Percentiles rank a stretch among this genome's conserved stretches.
Evolutionary conservation across 371 early-diverging fungal species (phyloP).

Genomic region (Mucor ambiguus): DNA sequence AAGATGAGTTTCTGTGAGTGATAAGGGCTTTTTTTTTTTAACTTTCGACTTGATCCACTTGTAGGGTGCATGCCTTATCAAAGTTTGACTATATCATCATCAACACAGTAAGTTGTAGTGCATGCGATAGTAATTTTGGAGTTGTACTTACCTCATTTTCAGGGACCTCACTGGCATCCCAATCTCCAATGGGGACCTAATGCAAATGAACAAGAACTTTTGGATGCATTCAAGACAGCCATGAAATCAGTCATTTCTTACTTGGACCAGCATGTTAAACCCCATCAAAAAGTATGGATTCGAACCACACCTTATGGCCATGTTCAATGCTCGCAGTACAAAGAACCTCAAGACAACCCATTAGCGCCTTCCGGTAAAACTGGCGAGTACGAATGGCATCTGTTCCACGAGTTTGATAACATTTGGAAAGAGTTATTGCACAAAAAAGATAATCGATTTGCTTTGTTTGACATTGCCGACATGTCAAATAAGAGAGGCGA

Average conservation of each 20-base stretch:
- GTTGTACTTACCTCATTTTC: neutral
- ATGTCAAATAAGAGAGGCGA: constrained; percentile 47
- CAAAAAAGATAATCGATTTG: constrained; percentile 30
- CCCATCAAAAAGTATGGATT: constrained; percentile 45
- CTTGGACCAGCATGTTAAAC: constrained; percentile 26
- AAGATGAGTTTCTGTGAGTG: neutral
- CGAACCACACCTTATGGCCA: constrained; percentile 54
- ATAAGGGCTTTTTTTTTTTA: too few relatives aligned
- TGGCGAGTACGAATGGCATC: constrained; percentile 53
- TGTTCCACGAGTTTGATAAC: constrained; percentile 41
- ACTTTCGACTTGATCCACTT: neutral
- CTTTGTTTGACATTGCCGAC: constrained; percentile 35
- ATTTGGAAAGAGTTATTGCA: constrained; percentile 44
- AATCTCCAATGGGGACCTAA: constrained; percentile 40
- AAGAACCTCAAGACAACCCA: constrained; percentile 31
- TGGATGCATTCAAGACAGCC: constrained; percentile 37
- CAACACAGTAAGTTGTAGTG: constrained; percentile 37
- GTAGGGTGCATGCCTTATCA: constrained; percentile 44
- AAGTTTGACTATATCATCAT: constrained; percentile 45
- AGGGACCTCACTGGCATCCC: constrained; percentile 54
- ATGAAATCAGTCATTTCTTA: constrained; percentile 35
- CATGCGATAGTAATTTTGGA: neutral
- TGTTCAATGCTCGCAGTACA: constrained; percentile 41
- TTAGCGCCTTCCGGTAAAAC: constrained; percentile 34
- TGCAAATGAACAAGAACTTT: constrained; percentile 35